Evolutionary conservation across 2,329 filamentous ascomycete species (phyloP), one percentile per base, ranked within the genome.

Genomic region (Trichoderma pleuroti): DNA sequence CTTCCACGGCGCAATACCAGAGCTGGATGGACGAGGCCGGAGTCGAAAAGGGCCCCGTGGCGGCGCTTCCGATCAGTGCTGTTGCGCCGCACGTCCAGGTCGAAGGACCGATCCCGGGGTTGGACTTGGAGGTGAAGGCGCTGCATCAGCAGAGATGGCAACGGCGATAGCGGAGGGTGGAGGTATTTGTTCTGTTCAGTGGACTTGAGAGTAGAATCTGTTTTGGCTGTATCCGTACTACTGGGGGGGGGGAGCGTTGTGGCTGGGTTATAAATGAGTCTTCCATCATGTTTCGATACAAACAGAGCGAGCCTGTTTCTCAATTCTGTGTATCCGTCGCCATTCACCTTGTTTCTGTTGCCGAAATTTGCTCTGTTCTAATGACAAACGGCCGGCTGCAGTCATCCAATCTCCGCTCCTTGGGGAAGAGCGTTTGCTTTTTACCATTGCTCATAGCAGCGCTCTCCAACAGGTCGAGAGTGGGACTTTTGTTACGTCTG

Each of bases 11-110:
- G 18, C 79, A 80, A 68, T 75, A 77, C 16, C 69, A 70, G 12
- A 60, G 63, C 16, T 81, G 80, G 80, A 72, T 73, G 72, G 56
- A 52, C 0, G 79, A 80, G 67, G 75, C 77, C 32, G 78, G 77
- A 0, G 69, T 76, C 14, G 30, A 34, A 5, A 2, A 18, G 2
- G 73, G 70, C 2, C 71, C 70, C 1, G 74, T 81, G n/a, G 72
- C 60, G 7, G 72, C 75, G 4, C 70, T 80, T 54, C 57, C 75
- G 0, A 80, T 81, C 10, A 74, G 73, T 12, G 72, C 79, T 3
- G 75, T 81, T 42, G 78, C 76, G 16, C 78, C 79, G 0, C 73
- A 73, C 0, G 62, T 80, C 2, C 34, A 70, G 18, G 76, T 78
- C 2, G 74, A 77, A 26, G 80, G 80, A 0, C 80, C 80, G 1